phyloP scores from a whole-genome alignment of 1,284 basidiomycete genomes.

The Ceratobasidium sp. region DNA sequence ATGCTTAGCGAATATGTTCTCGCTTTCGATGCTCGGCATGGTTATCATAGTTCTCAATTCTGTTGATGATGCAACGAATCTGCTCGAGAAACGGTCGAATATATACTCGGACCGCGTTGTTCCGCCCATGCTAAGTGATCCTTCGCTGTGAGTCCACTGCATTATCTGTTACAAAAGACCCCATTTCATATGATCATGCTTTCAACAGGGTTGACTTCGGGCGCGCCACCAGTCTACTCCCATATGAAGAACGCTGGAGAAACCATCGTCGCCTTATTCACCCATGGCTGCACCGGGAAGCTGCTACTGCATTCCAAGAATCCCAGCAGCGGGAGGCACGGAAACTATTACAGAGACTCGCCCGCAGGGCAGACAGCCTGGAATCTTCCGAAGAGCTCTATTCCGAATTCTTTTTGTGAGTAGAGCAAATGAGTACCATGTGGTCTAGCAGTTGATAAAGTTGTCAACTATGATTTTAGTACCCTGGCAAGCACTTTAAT shows the following conservation, averaged over 20 bases:
- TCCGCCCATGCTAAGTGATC: conserved; percentile 23
- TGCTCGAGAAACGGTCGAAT: conserved; percentile 38
- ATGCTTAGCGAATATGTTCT: neutral
- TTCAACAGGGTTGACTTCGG: neutral
- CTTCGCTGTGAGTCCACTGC: neutral
- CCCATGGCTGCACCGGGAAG: conserved; percentile 6
- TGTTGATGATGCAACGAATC: conserved; percentile 32
- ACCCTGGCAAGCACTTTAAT: neutral
- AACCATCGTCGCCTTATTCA: conserved; percentile 14
- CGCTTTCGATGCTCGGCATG: conserved; percentile 17
- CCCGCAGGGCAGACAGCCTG: neutral
- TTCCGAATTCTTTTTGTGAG: neutral
- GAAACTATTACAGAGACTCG: neutral
- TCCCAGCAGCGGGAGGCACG: conserved; percentile 7
- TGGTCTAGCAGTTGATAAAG: neutral
- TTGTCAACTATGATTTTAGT: neutral
- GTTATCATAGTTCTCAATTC: conserved; percentile 39
- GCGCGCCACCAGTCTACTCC: neutral
- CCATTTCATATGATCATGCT: neutral
- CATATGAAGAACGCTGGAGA: conserved; percentile 12
- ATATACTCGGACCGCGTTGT: conserved; percentile 37
- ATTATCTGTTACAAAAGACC: neutral
- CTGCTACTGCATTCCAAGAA: neutral
- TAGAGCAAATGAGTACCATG: neutral
- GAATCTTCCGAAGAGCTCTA: conserved; percentile 5